Evolutionary conservation across 2,329 filamentous ascomycete species (phyloP), one percentile per base, ranked within the genome.

Genomic region (Piedraia hortae): DNA sequence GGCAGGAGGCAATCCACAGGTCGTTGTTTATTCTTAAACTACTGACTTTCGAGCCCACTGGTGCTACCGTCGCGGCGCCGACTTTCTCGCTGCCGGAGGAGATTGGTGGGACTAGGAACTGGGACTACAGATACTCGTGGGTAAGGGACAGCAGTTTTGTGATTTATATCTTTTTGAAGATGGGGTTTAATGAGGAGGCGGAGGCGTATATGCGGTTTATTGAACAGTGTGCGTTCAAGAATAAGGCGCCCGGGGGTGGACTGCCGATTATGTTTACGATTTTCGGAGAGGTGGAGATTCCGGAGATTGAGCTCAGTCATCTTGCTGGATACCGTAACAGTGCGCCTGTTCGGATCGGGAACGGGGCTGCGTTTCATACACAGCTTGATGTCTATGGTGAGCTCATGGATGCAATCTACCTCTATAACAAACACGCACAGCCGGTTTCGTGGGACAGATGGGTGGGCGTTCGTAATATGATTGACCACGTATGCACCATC

Each of bases 261-360:
- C 45, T 80, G 16, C 72, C 72, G 7, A 73, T 80, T 37, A 78
- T 80, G 71, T 77, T 78, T 38, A 73, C 21, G 18, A 77, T 80
- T 31, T 56, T 62, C 12, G 72, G 72, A 20, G 64, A 63, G 19
- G 75, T 68, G 1, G 63, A 75, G 17, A 71, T 78, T 16, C 68
- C 70, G 0, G 71, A 77, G 43, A 35, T 54, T 16, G 68, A 71
- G 30, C 53, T 77, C 4, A 42, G 51, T 23, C 71, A 80, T 32
- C 53, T 80, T 2, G 64, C 73, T 19, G 72, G 72, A 2, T 77
- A 78, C 38, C 54, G 62, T 23, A 57, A 59, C 12, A 77, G 69
- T 39, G 56, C 47, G 21, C 72, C 72, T 0, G 71, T 80, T 11
- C 59, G 72, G 2, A 70, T 78, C 22, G 71, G 72, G 6, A 80